These are phyloP conservation scores for Lagenidium giganteum DNA, from an alignment of 352 stramenopile species.

Conservation along the genomic window DNA sequence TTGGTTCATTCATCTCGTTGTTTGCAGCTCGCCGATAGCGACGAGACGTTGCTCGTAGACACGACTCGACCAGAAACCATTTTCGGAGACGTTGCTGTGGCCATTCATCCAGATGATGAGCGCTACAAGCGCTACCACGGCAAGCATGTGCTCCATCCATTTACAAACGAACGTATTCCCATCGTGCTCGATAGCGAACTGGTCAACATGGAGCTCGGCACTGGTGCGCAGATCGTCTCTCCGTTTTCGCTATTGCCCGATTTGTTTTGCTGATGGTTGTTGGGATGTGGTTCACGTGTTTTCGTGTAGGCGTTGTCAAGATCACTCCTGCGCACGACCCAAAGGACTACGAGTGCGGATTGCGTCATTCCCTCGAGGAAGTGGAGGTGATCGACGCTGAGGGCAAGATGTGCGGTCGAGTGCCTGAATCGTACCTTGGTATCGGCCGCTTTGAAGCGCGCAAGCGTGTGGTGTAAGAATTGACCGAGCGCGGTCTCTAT, in stretches of 20 bases:
- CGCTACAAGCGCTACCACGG: constrained; percentile 95
- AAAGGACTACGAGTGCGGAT: constrained; percentile 99
- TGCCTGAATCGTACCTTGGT: constrained; percentile 85
- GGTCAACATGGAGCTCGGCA: constrained; percentile 99
- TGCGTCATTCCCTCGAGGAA: constrained; percentile 89
- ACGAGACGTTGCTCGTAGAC: constrained; percentile 89
- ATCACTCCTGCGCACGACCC: constrained; percentile 99
- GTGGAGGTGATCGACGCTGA: constrained; percentile 69
- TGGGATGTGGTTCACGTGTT: neutral
- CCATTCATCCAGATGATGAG: constrained; percentile 94
- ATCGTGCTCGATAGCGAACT: constrained; percentile 95
- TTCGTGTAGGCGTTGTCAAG: constrained; percentile 71
- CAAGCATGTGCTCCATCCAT: constrained; percentile 95
- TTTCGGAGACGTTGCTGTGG: constrained; percentile 97
- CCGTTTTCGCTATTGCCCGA: neutral
- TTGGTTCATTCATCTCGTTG: neutral
- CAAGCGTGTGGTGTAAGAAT: constrained; percentile 86
- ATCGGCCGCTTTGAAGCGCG: constrained; percentile 96
- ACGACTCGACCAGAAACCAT: constrained; percentile 99
- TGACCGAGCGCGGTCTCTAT: constrained; percentile 84
- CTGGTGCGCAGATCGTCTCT: constrained; percentile 58
- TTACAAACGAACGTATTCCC: constrained; percentile 83
- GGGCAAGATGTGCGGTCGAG: constrained; percentile 58
- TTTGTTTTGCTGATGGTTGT: neutral
- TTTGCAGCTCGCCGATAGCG: constrained; percentile 38